phyloP scores from a whole-genome alignment of 2,329 filamentous ascomycete genomes.

The Fusarium sp. region DNA sequence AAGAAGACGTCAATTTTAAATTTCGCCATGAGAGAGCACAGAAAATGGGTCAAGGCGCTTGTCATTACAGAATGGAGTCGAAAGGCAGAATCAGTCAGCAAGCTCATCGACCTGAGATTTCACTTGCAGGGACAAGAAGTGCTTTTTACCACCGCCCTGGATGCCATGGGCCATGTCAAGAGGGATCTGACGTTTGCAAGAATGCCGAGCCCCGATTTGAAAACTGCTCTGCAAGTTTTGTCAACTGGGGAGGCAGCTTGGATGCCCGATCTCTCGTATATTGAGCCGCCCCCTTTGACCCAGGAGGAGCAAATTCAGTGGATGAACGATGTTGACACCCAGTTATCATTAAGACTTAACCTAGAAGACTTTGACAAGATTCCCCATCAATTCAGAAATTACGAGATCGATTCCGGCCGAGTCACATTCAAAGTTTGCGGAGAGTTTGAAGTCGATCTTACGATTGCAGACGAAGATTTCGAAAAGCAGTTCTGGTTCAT shows the following conservation, averaged over 20 bases:
- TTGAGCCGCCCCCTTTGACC: constrained; percentile 76
- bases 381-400: constrained; percentile 79
- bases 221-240: constrained; percentile 86
- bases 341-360: constrained; percentile 83
- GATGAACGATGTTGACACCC: constrained; percentile 82
- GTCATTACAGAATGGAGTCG: constrained; percentile 92
- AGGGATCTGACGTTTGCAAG: constrained; percentile 75
- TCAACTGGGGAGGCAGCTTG: constrained; percentile 79
- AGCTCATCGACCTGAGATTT: constrained; percentile 84
- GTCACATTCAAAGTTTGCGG: constrained; percentile 84
- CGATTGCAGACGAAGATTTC: constrained; percentile 85
- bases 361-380: constrained; percentile 81
- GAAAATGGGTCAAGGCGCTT: constrained; percentile 90
- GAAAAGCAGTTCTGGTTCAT: constrained; percentile 92
- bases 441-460: constrained; percentile 94
- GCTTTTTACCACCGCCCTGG: constrained; percentile 67
- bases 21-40: constrained; percentile 81
- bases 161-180: constrained; percentile 76
- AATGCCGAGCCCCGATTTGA: constrained; percentile 88
- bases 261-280: constrained; percentile 84
- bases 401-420: constrained; percentile 82
- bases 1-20: constrained; percentile 81
- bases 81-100: constrained; percentile 80
- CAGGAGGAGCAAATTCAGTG: constrained; percentile 76
- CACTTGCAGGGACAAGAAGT: constrained; percentile 73